A percentile compares a stretch with the other conserved stretches of the same genome.
Evolutionary conservation across 2,329 filamentous ascomycete species (phyloP).

Genomic region (Ophiosphaerella narmari): DNA sequence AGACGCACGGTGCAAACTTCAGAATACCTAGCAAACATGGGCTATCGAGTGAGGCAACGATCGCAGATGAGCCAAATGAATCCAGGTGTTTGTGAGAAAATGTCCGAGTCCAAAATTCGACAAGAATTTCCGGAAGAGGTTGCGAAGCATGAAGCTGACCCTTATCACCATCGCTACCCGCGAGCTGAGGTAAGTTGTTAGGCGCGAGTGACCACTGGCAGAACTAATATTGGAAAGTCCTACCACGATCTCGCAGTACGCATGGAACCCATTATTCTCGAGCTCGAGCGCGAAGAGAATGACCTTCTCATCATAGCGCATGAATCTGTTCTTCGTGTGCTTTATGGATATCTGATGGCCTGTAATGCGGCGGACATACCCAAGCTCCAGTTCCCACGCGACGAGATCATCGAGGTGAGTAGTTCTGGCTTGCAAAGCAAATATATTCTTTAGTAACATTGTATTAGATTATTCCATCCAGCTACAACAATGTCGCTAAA

Average conservation of each 20-base stretch:
- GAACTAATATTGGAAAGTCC: conserved; percentile 62
- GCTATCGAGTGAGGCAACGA: conserved; percentile 85
- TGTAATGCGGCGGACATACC: conserved; percentile 96
- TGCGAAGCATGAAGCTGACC: conserved; percentile 88
- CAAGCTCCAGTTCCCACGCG: conserved; percentile 86
- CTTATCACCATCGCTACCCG: conserved; percentile 96
- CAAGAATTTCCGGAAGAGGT: conserved; percentile 88
- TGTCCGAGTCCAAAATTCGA: conserved; percentile 82
- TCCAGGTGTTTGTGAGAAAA: conserved; percentile 91
- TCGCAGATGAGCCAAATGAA: conserved; percentile 98
- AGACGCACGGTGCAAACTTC: conserved; percentile 89
- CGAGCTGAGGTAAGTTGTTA: conserved; percentile 74
- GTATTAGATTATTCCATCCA: conserved; percentile 82
- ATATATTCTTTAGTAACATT: background rate
- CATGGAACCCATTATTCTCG: conserved; percentile 95
- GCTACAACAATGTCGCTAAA: conserved; percentile 95
- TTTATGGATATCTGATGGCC: conserved; percentile 98
- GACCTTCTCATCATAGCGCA: conserved; percentile 98
- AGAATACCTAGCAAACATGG: conserved; percentile 75
- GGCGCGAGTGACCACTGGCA: background rate
- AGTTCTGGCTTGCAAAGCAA: conserved; percentile 11
- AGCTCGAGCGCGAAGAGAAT: conserved; percentile 94
- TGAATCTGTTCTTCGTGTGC: conserved; percentile 93
- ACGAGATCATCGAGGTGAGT: conserved; percentile 89
- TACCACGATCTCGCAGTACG: conserved; percentile 99